Base-by-base conservation (phyloP, 2,329 filamentous ascomycete species). In the Pestalotiopsis sp. region DNA sequence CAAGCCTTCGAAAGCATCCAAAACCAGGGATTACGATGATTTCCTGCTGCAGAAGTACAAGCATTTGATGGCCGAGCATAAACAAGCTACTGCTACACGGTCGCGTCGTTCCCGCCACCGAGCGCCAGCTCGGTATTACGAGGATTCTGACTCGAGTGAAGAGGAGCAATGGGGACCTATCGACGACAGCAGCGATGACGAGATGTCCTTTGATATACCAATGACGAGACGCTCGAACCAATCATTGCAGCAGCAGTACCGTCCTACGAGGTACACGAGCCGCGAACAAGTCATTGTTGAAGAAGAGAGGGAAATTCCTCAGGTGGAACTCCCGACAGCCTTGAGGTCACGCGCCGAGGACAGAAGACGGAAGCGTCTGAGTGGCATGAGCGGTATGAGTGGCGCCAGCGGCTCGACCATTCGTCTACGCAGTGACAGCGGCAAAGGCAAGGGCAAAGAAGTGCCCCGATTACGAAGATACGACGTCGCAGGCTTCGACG, bases 131-230 rank as follows among this genome's bases (percentile, higher is more conserved):
- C 31, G 41, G 6, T 38, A 63, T 7, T 62, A 52, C 38, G 66
- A 63, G 17, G 61, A 66, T 12, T 52, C 39, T 6, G 66, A 67
- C 59, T 67, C 65, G n/a, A 62, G 39, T 4, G 65, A 58, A 27
- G 66, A 67, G 23, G 58, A 67, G 31, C 25, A 31, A 11, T 36
- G 27, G 31, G 31, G 36, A 14, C 14, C n/a, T 20, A 13, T n/a
- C 13, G 41, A 39, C 14, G 38, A 56, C 20, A 59, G 49, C 14
- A 52, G 13, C 20, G 58, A 56, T n/a, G 67, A 70, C 4, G 69
- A 70, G 20, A 11, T 70, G 23, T 69, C 64, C 3, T 69, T 70
- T 36, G 69, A 70, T 27, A 70, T 70, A 49, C 69, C 68, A 39
- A 61, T 66, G 61, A 27, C 52, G 31, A 41, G 67, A 41, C 67